These are phyloP conservation scores for Thermothelomyces thermophilus DNA, from an alignment of 2,329 filamentous ascomycete genomes.

Conservation along the genomic window DNA sequence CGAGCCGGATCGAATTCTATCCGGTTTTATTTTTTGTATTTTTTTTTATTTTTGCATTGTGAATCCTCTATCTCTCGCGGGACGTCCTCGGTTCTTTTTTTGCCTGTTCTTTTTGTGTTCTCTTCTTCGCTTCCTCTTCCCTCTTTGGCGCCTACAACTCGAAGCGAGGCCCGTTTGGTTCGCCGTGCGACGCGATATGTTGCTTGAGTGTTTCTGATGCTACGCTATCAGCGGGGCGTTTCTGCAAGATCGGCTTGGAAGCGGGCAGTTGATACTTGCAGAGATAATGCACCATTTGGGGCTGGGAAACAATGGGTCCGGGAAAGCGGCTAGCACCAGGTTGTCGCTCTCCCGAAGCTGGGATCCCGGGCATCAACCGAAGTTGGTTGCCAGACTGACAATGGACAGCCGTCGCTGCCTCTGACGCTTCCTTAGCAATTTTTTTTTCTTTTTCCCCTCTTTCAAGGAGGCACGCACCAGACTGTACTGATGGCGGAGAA, in stretches of 20 bases:
- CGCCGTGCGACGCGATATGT: background rate
- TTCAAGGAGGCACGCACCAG: too few species aligned
- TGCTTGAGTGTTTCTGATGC: background rate
- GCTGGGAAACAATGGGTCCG: background rate
- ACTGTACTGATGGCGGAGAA: background rate
- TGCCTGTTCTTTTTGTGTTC: too few species aligned
- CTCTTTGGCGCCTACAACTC: background rate
- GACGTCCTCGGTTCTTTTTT: too few species aligned
- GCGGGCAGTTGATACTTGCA: background rate
- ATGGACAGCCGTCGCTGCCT: too few species aligned
- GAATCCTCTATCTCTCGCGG: background rate
- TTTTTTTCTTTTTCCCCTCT: too few species aligned
- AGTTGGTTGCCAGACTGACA: background rate
- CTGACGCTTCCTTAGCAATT: too few species aligned
- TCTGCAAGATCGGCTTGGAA: background rate
- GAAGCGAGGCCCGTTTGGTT: slow-evolving; percentile 4
- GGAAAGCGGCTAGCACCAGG: background rate
- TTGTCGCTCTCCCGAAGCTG: background rate
- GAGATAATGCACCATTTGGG: background rate
- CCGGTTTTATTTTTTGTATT: too few species aligned
- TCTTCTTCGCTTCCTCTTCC: too few species aligned
- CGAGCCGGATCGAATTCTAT: too few species aligned
- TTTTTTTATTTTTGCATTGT: too few species aligned
- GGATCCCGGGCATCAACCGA: background rate
- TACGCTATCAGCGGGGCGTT: background rate